Percentiles rank a stretch among this genome's conserved stretches.
Evolutionary conservation across 192 early-diverging fungal genomes (phyloP).

Genomic region (Geranomyces michiganensis): DNA sequence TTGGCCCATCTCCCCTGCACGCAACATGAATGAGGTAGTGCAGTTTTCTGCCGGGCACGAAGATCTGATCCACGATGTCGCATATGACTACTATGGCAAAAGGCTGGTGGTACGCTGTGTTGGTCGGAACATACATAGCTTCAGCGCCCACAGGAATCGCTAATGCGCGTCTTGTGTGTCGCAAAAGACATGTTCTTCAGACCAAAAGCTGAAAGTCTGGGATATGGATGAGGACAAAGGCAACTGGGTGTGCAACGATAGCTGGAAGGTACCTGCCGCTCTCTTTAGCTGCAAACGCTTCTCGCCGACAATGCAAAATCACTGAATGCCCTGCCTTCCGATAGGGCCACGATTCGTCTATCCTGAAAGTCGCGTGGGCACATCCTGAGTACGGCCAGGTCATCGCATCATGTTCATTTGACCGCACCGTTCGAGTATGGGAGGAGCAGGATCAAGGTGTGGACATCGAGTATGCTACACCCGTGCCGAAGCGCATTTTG

Average conservation of each 20-base stretch:
- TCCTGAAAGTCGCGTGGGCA: conserved; percentile 88
- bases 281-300: too few species aligned
- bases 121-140: background rate
- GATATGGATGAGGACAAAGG: conserved; percentile 71
- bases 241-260: conserved; percentile 77
- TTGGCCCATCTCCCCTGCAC: too few species aligned
- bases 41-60: conserved; percentile 77
- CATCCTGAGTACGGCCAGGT: conserved; percentile 96
- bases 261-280: conserved; percentile 65
- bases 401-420: conserved; percentile 89
- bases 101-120: conserved; percentile 59
- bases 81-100: conserved; percentile 92
- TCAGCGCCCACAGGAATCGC: too few species aligned
- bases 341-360: conserved; percentile 82
- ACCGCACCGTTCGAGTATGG: conserved; percentile 89
- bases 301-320: background rate
- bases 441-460: conserved; percentile 69
- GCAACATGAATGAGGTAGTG: conserved; percentile 17
- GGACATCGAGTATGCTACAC: too few species aligned
- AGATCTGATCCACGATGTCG: conserved; percentile 91
- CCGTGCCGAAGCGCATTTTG: too few species aligned
- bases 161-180: too few species aligned
- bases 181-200: conserved; percentile 90
- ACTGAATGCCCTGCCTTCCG: background rate
- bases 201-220: conserved; percentile 94